Evolutionary conservation across 805 yeast genomes (phyloP), one percentile per base, ranked within the genome.

Genomic region (Sugiyamaella marilandica): DNA sequence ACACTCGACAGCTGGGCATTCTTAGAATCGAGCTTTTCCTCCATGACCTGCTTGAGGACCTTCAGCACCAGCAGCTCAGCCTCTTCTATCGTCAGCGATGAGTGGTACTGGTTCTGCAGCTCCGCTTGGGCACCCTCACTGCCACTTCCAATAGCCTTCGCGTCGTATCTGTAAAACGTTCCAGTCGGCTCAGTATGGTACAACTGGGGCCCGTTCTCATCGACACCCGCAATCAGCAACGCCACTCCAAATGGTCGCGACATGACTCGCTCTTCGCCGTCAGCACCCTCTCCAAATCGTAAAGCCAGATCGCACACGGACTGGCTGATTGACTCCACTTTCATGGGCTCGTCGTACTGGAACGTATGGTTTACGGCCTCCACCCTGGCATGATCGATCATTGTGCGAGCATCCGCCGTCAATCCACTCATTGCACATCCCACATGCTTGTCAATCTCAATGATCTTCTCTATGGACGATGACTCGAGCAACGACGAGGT

Each of bases 241-340:
- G 99, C 99, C 47, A 94, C 99, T 67, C 99, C 99, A 70, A 94
- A 94, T 10, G 99, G 99, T 74, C 99, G 83, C 2, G 97, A 89
- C 99, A 94, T 87, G 59, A 85, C 77, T 68, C 95, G 80, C 70
- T 92, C 92, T 67, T 94, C 97, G 54, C 97, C 97, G 39, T 90
- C 83, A 2, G 96, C 96, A 60, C 97, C 96, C 74, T 92, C 99
- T 53, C 98, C 98, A 62, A 92, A 92, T 67, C 98, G 81, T 62
- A 94, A 76, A 1, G 99, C 98, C 65, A 94, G 78, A 72, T 94
- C 99, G 70, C 99, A 94, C 16, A 94, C 97, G 0, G 95, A 83
- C 71, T 95, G 99, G 10, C 99, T 91, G 63, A 94, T 81, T 41
- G 95, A 81, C 69, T 94, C 98, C 31, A 92, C 95, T 51, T 87